Percentiles rank a stretch among this genome's conserved stretches.
phyloP scores from a whole-genome alignment of 2,329 filamentous ascomycete species.

The Trichoderma sp. region DNA sequence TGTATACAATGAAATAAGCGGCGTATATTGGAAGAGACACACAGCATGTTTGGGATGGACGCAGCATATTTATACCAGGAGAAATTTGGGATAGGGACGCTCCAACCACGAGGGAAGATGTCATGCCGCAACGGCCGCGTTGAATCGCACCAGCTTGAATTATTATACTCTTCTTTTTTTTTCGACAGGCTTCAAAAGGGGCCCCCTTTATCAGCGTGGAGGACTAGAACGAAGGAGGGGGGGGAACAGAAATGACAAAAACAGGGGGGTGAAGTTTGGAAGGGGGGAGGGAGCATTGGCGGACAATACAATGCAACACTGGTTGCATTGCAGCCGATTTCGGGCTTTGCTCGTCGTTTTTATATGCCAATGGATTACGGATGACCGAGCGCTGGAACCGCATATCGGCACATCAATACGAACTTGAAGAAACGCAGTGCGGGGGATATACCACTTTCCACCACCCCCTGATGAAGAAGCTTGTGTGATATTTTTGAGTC shows the following conservation, averaged over 20 bases:
- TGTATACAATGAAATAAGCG: constrained; percentile 19
- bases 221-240: not conserved
- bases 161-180: not conserved
- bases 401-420: too few species aligned
- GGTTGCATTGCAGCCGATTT: too few species aligned
- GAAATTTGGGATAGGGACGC: constrained; percentile 5
- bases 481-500: too few species aligned
- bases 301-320: not conserved
- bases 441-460: too few species aligned
- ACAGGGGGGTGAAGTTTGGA: not conserved
- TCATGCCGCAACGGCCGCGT: constrained; percentile 6
- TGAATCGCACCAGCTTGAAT: not conserved
- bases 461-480: too few species aligned
- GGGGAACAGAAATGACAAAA: not conserved
- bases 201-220: not conserved
- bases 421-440: too few species aligned
- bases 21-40: constrained; percentile 1
- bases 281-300: not conserved
- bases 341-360: too few species aligned
- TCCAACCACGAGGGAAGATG: not conserved
- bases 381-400: too few species aligned
- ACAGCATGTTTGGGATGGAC: constrained; percentile 1
- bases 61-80: constrained; percentile 12
- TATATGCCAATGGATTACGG: too few species aligned
- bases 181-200: not conserved